Percentiles rank a stretch among this genome's conserved stretches.
Evolutionary conservation across 148 eudicot species (phyloP).

Genomic region (Beta vulgaris): DNA sequence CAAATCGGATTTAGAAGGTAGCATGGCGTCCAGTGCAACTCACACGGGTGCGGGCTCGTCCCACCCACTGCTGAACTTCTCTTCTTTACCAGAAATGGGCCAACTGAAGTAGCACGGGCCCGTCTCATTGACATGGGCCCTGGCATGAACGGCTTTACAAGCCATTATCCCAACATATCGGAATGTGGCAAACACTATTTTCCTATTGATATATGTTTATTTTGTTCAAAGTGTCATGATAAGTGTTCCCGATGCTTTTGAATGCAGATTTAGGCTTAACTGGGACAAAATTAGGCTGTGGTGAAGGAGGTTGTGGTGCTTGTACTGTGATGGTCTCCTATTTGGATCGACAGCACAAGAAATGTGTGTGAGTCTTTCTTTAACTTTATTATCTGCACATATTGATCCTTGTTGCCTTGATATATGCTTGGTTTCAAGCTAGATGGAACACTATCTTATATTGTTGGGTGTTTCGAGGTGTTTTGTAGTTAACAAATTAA

Average conservation of each 20-base stretch:
- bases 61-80: too few relatives aligned
- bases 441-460: background rate
- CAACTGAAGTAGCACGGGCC: too few relatives aligned
- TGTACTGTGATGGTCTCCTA: conserved; percentile 96
- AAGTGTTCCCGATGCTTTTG: conserved; percentile 15
- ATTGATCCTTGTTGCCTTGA: background rate
- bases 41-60: too few relatives aligned
- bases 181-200: too few relatives aligned
- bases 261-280: conserved; percentile 72
- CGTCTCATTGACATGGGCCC: too few relatives aligned
- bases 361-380: conserved; percentile 71
- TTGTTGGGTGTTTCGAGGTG: background rate
- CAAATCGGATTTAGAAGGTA: too few relatives aligned
- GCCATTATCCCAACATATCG: too few relatives aligned
- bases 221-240: conserved; percentile 15
- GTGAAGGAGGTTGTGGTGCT: conserved; percentile 99
- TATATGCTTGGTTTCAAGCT: conserved; percentile 1
- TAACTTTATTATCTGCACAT: background rate
- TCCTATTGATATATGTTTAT: background rate
- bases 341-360: conserved; percentile 61
- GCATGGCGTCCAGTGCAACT: too few relatives aligned
- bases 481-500: background rate
- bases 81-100: too few relatives aligned
- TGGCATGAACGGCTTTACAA: too few relatives aligned
- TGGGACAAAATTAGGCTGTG: conserved; percentile 96